phyloP scores from a whole-genome alignment of 768 basidiomycete species.

The Tulasnella sp. region DNA sequence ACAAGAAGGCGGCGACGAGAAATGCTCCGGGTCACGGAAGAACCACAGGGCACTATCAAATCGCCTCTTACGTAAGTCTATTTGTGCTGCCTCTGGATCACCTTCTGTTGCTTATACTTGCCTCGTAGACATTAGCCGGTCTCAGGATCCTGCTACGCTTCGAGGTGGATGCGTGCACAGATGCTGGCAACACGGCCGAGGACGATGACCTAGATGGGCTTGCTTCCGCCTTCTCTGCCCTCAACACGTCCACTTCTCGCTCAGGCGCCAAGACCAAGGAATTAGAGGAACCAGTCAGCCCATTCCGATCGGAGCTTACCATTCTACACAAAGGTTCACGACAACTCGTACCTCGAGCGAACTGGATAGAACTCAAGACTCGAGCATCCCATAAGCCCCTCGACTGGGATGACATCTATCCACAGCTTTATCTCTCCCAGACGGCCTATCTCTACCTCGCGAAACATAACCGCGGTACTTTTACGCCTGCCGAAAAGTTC shows the following conservation, averaged over 20 bases:
- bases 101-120: too few relatives aligned
- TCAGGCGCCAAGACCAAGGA: too few relatives aligned
- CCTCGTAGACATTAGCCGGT: too few relatives aligned
- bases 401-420: conserved; percentile 50
- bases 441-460: conserved; percentile 31
- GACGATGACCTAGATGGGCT: conserved; percentile 22
- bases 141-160: conserved; percentile 7
- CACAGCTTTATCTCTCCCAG: conserved; percentile 58
- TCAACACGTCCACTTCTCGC: conserved; percentile 3
- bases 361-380: conserved; percentile 38
- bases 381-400: conserved; percentile 24
- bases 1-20: conserved; percentile 45
- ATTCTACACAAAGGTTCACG: conserved; percentile 21
- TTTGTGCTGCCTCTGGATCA: too few relatives aligned
- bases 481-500: neutral
- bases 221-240: conserved; percentile 7
- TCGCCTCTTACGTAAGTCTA: conserved; percentile 46
- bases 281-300: neutral
- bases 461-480: conserved; percentile 28
- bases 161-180: conserved; percentile 7
- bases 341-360: conserved; percentile 31
- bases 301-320: conserved; percentile 17
- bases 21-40: conserved; percentile 37
- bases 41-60: conserved; percentile 47
- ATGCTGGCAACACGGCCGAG: neutral